Conservation (phyloP, 768 basidiomycete genomes). For the Mycena alexandri region DNA sequence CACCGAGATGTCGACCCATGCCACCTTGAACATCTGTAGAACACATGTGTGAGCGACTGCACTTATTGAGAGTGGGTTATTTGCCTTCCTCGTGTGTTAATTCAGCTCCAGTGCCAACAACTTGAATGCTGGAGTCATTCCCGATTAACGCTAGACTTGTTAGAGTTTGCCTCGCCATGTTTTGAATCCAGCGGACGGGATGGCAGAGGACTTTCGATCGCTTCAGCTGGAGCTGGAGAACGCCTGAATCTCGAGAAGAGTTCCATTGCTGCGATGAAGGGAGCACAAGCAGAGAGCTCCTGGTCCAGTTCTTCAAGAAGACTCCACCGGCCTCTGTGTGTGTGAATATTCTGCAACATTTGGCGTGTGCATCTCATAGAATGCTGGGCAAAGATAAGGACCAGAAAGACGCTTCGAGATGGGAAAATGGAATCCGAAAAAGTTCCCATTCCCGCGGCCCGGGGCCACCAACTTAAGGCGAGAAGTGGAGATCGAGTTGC, state of each 20-base stretch:
- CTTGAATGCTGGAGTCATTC: constrained; percentile 18
- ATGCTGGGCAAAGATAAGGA: constrained; percentile 15
- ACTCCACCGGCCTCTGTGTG: too few relatives aligned
- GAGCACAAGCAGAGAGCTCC: not conserved
- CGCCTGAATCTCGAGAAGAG: constrained; percentile 27
- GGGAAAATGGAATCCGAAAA: constrained; percentile 12
- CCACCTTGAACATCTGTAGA: constrained; percentile 64
- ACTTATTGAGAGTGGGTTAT: not conserved
- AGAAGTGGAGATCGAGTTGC: too few relatives aligned
- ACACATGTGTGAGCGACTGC: too few relatives aligned
- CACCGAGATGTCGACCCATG: constrained; percentile 69
- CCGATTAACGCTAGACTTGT: constrained; percentile 11
- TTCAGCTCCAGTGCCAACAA: constrained; percentile 27
- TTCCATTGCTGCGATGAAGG: constrained; percentile 9
- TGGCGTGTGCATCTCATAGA: not conserved
- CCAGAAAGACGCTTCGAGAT: constrained; percentile 7
- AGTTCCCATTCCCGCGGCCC: too few relatives aligned
- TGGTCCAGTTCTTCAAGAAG: not conserved
- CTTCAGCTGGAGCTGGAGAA: not conserved
- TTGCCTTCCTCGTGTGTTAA: constrained; percentile 65
- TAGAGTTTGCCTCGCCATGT: constrained; percentile 7
- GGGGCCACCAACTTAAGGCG: too few relatives aligned
- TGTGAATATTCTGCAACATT: constrained; percentile 6
- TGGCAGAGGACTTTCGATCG: not conserved
- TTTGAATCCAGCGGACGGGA: constrained; percentile 10